Percentiles rank a stretch among this genome's conserved stretches.
phyloP scores from a whole-genome alignment of 1,284 basidiomycete genomes.

The Gymnopus androsaceus region DNA sequence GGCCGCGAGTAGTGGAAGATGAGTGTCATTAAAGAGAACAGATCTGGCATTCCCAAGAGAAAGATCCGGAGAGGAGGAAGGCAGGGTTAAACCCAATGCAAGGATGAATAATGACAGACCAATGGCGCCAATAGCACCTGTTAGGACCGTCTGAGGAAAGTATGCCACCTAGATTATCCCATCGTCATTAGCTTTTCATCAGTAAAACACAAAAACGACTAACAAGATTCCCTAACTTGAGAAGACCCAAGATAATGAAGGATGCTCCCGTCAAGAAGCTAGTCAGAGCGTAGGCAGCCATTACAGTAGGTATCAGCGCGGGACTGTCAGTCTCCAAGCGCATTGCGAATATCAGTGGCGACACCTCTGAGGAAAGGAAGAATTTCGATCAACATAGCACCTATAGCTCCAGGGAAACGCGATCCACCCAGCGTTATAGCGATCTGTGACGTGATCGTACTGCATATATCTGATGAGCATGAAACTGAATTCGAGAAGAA shows the following conservation, averaged over 20 bases:
- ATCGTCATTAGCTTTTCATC: not conserved
- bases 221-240: slow-evolving; percentile 24
- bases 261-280: slow-evolving; percentile 24
- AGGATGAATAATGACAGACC: slow-evolving; percentile 26
- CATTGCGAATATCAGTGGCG: slow-evolving; percentile 21
- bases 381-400: slow-evolving; percentile 27
- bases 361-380: slow-evolving; percentile 24
- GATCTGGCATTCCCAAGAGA: not conserved
- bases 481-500: too few relatives aligned
- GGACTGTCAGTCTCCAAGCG: slow-evolving; percentile 24
- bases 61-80: not conserved
- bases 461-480: not conserved
- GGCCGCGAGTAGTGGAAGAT: slow-evolving; percentile 20
- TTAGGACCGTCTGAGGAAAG: slow-evolving; percentile 27
- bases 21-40: not conserved
- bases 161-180: slow-evolving; percentile 26
- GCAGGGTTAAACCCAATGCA: slow-evolving; percentile 15
- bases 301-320: slow-evolving; percentile 25
- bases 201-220: not conserved
- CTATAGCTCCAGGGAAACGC: slow-evolving; percentile 23
- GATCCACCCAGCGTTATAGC: slow-evolving; percentile 26
- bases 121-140: slow-evolving; percentile 26
- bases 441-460: slow-evolving; percentile 23
- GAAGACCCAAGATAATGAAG: slow-evolving; percentile 23
- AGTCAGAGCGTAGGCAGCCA: slow-evolving; percentile 25